Evolutionary conservation across 805 yeast species (phyloP).

Genomic region (Kluyveromyces siamensis): DNA sequence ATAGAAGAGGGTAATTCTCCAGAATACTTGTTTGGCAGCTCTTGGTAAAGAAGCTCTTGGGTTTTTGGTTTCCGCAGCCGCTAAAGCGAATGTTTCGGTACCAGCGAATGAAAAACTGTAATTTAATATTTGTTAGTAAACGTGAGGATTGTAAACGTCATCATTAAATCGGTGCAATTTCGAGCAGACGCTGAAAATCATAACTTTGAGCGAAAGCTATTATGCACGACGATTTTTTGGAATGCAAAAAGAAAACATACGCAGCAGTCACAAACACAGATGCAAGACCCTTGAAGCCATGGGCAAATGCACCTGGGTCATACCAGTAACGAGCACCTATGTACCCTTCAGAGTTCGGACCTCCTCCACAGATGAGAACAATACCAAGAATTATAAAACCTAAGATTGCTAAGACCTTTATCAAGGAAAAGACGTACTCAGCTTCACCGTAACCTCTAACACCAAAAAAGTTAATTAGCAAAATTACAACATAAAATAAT

Average conservation of each 20-base stretch:
- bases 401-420: constrained; percentile 40
- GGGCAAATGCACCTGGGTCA: constrained; percentile 55
- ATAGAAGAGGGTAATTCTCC: constrained; percentile 45
- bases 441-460: constrained; percentile 48
- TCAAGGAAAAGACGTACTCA: constrained; percentile 39
- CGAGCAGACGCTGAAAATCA: not conserved
- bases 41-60: constrained; percentile 40
- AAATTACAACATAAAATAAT: constrained; percentile 38
- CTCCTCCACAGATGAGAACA: constrained; percentile 40
- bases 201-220: not conserved
- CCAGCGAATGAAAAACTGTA: constrained; percentile 40
- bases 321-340: constrained; percentile 39
- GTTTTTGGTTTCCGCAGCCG: constrained; percentile 39
- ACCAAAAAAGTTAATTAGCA: constrained; percentile 42
- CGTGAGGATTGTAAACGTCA: not conserved
- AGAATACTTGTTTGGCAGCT: constrained; percentile 46
- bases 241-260: not conserved
- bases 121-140: not conserved
- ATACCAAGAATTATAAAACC: constrained; percentile 48
- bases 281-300: constrained; percentile 42
- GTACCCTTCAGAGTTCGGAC: constrained; percentile 33
- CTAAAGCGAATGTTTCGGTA: constrained; percentile 41
- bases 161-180: not conserved
- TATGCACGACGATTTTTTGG: not conserved
- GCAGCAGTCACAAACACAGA: constrained; percentile 47